Base-by-base conservation (phyloP, 352 stramenopile genomes). In the Globisporangium alternatum region DNA sequence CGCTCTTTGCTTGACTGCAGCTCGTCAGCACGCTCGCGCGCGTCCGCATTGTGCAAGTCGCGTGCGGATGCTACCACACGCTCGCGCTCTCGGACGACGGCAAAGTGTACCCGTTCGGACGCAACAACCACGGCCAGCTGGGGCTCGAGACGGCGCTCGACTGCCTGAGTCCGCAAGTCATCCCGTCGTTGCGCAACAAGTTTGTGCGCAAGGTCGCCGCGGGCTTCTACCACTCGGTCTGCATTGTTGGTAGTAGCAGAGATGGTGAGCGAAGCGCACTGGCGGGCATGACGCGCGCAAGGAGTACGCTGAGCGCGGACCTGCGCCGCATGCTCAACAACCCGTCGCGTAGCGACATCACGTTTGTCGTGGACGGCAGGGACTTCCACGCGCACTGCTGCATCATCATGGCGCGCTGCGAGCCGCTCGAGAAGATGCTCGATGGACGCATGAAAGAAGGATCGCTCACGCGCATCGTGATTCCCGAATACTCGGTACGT, bases 51-150 rank as follows among this genome's bases (percentile, higher is more conserved):
- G 68, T 81, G n/a, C 78, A 91, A 37, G 79, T 93, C 21, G 78
- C 87, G 30, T 96, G 87, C 31, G 89, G 89, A 21, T 94, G 86
- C 68, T 96, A 95, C 55, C 89, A 96, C 72, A 96, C 84, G 25
- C 75, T 96, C 12, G 64, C 78, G 3, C 80, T 96, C 33, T 91
- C 83, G 17, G 83, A 92, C n/a, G 80, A 93, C 35, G 89, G 87
- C 9, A 90, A 89, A 65, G 87, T 96, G 44, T 95, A 93, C 60
- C 93, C 96, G 21, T 98, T 97, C 70, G 93, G 93, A 25, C 76
- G 93, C 35, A 98, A 98, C 68, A 97, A 98, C 61, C 93, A 98
- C 69, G 93, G 93, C 1, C 93, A 98, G 47, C 78, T 98, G 39
- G 93, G 91, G 1, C 70, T 92, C 13, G 81, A 91, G 52, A 88